Evolutionary conservation across 2,329 filamentous ascomycete genomes (phyloP), one percentile per base, ranked within the genome.

Genomic region (Trichoderma breve): DNA sequence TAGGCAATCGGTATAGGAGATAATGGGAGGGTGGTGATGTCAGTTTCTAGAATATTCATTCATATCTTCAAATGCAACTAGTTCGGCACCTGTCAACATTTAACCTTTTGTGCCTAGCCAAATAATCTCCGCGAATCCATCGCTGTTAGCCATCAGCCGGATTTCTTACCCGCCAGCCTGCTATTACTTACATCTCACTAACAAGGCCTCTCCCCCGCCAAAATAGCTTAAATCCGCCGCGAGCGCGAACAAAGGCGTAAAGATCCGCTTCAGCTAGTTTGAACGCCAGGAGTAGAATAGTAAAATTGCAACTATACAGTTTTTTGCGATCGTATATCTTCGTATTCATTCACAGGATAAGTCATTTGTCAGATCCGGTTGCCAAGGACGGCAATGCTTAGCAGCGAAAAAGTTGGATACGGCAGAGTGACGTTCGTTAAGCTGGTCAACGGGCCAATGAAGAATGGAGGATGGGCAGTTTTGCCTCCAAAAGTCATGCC

Each of bases 371-470:
- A 53, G 53, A n/a, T 3, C n/a, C 30, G 30, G 26, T 24, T 32
- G 70, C 62, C 62, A 67, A 67, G 71, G 57, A 64, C 32, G 57
- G 57, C 55, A 39, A 63, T 70, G 53, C 68, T 57, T 57, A 58
- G 39, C 61, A 71, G 70, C 55, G 15, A 18, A 8, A 69, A 18
- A 32, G 28, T 26, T 36, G 30, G 18, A 71, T 32, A 14, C 39
- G 24, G 8, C 43, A 66, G 24, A 24, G 51, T 26, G 60, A 30
- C 26, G 30, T 64, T 15, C 28, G 3, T 21, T 51, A 53, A 51
- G 58, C 39, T 30, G 47, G 43, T 51, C 11, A 28, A 30, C 53
- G 9, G 26, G 63, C 68, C 60, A 57, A 64, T 71, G 43, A 57
- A 36, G 58, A 26, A 36, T 36, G 18, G 6, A 70, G 47, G 64